Base-by-base conservation (phyloP, 805 yeast genomes). In the Wickerhamiella shivajii region DNA sequence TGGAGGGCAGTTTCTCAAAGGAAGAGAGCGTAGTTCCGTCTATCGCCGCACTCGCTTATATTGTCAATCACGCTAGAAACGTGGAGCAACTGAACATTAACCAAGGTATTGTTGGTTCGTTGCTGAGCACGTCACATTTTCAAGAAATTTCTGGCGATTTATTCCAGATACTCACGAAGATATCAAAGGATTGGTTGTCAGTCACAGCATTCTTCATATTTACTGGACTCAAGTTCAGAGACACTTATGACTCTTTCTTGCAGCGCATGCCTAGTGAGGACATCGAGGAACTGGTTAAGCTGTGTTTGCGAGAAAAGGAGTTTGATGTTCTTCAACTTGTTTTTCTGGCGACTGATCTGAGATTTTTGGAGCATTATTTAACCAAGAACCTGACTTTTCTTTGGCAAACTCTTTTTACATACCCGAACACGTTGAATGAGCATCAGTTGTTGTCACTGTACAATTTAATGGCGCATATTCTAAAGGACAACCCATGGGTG, bases 401-500 rank as follows among this genome's bases (percentile, higher is more conserved):
- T 26, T 24, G 21, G 12, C 24, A 30, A 5, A 13, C 26, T n/a
- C 20, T 16, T 11, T 16, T 18, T 18, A 18, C 31, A 1, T 6
- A n/a, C 17, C 24, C 29, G 9, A 16, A 12, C 15, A 14, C 10
- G 4, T 21, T 34, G 11, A 8, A 33, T 7, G 36, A 25, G 22
- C 24, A 26, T 6, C 35, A 27, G 19, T 18, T 24, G 10, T 4
- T 50, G 4, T 31, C 36, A 2, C 25, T 58, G 8, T 38, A 63
- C 17, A 34, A 38, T 3, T 39, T 59, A 5, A 24, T 77, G 17
- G 69, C 62, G 39, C 33, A 44, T 0, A 38, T 68, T 6, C 51
- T 77, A 12, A 53, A 66, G 7, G 67, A 68, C 5, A 63, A 66
- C 34, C 44, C 67, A 0, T 71, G 79, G 76, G 42, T 67, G 1